Evolutionary conservation across 1,139 yeast species (phyloP).

Genomic region (Lodderomyces theae): DNA sequence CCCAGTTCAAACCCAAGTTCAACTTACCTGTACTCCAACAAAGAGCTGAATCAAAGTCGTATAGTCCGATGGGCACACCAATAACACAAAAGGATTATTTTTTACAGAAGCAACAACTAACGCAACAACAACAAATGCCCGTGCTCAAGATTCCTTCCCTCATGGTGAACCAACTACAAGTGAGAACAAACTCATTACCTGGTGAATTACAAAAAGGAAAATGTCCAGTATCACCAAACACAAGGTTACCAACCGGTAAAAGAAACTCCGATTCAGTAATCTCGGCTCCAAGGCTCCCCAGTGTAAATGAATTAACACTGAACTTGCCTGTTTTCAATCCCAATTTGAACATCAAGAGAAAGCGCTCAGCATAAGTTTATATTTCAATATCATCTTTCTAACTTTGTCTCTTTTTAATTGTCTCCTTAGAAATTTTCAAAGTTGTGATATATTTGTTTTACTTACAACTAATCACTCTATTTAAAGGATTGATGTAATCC

Average conservation of each 20-base stretch:
- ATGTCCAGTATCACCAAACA: slow-evolving; percentile 9
- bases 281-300: neutral
- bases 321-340: neutral
- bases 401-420: too few species aligned
- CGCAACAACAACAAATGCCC: neutral
- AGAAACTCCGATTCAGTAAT: slow-evolving; percentile 1
- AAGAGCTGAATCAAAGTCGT: slow-evolving; percentile 6
- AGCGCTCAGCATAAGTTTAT: neutral
- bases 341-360: neutral
- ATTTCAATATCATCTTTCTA: neutral
- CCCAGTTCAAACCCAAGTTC: slow-evolving; percentile 1
- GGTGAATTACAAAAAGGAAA: slow-evolving; percentile 16
- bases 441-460: too few species aligned
- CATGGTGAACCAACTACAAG: neutral
- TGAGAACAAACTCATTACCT: slow-evolving; percentile 27
- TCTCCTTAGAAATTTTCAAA: too few species aligned
- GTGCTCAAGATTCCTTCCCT: neutral
- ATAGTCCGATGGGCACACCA: slow-evolving; percentile 15
- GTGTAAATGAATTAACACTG: slow-evolving; percentile 3
- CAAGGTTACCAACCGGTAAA: neutral
- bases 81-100: slow-evolving; percentile 1
- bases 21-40: neutral
- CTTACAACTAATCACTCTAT: slow-evolving; percentile 31
- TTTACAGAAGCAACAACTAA: neutral
- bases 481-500: slow-evolving; percentile 67